Percentiles rank a stretch among this genome's conserved stretches.
These are phyloP conservation scores for Ziziphus jujuba DNA, from an alignment of 306 rosid genomes.

Conservation along the genomic window DNA sequence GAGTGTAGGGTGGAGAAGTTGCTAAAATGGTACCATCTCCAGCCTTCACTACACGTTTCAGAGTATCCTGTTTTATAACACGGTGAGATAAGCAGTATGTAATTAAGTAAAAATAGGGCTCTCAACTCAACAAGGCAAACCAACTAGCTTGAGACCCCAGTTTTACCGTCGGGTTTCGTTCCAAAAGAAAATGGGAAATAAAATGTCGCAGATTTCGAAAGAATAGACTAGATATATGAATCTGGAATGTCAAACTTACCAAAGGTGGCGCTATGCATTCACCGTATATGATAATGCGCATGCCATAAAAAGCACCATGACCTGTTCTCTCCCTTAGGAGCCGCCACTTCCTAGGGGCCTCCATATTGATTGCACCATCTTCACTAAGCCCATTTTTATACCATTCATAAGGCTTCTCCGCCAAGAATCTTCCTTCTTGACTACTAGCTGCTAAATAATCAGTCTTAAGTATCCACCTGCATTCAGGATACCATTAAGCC, in stretches of 20 bases:
- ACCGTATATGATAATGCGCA: slow-evolving; percentile 73
- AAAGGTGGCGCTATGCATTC: slow-evolving; percentile 82
- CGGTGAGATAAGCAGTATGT: slow-evolving; percentile 7
- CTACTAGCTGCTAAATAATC: slow-evolving; percentile 75
- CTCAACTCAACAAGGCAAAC: no score
- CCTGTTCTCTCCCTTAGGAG: slow-evolving; percentile 75
- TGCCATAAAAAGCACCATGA: slow-evolving; percentile 80
- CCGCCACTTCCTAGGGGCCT: slow-evolving; percentile 98
- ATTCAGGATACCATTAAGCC: slow-evolving; percentile 23
- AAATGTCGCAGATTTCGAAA: slow-evolving; percentile 5
- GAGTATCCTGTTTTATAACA: slow-evolving; percentile 64
- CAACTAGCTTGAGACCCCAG: no score
- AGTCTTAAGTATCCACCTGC: slow-evolving; percentile 93
- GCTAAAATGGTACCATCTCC: slow-evolving; percentile 89
- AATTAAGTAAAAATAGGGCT: slow-evolving; percentile 4
- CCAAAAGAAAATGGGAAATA: neutral
- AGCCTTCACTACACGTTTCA: slow-evolving; percentile 86
- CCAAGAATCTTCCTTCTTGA: slow-evolving; percentile 61
- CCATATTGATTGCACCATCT: slow-evolving; percentile 84
- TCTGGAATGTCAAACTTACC: slow-evolving; percentile 48
- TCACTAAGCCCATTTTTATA: slow-evolving; percentile 70
- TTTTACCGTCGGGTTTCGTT: neutral
- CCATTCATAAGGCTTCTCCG: slow-evolving; percentile 92
- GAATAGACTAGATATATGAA: slow-evolving; percentile 7
- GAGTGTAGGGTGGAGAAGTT: slow-evolving; percentile 89